Base-by-base conservation (phyloP, 371 early-diverging fungal species). In the Mucor ambiguus region DNA sequence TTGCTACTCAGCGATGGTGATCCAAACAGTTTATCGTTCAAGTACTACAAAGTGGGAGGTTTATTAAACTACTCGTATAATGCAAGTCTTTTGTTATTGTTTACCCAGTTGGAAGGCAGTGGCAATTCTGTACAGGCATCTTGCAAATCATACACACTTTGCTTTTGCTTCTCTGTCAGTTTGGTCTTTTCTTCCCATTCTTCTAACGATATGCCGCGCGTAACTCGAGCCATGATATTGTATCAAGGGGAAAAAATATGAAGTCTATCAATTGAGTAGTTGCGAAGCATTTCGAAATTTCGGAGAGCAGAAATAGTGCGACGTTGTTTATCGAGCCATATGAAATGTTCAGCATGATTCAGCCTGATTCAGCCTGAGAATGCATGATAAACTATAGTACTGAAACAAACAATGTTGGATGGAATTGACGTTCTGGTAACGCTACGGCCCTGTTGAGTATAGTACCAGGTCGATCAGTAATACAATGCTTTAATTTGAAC, bases 101-200 rank as follows among this genome's bases (percentile, higher is more conserved):
- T n/a, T 77, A 81, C 82, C 82, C 79, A 78, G 58, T 69, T 72
- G 16, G 81, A 71, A 26, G 91, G 92, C n/a, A 90, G 58, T 12
- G 91, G 92, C 20, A 90, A 72, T 60, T 92, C 91, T 18, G 78
- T 66, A 62, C 90, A 90, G 20, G 87, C 83, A 32, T 87, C 88
- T 72, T 92, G 87, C n/a, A 91, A 70, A 18, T 85, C 83, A 30
- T 81, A 76, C 14, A 90, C 86, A 37, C 85, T 83, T 60, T 85
- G 85, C 33, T 83, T 81, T 70, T 90, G 85, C 28, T 72, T 61
- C 32, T 89, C 89, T 16, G 81, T 69, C 11, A 92, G 70, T 10
- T 78, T 80, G 4, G 87, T 82, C 48, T 84, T 85, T 33, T 85
- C 77, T 61, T 92, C 92, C 91, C 91, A 92, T 60, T 90, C 88